These are phyloP conservation scores for Saraca asoca DNA, from an alignment of 331 rosid genomes.

Conservation along the genomic window DNA sequence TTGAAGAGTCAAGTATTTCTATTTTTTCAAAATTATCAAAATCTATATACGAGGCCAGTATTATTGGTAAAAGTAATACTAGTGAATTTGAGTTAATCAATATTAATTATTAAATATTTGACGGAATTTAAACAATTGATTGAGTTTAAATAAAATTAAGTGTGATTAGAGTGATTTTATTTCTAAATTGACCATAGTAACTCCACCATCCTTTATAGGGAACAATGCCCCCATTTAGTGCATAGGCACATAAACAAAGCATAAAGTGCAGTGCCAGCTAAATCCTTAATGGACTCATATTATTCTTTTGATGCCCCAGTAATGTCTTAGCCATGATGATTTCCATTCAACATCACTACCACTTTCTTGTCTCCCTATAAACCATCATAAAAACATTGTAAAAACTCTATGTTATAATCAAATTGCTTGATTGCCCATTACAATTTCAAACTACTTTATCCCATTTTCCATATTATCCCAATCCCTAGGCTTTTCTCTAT, in stretches of 20 bases:
- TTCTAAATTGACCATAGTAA: constrained; percentile 22
- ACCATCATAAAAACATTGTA: constrained; percentile 43
- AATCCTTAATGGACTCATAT: constrained; percentile 34
- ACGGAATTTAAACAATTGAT: too few relatives aligned
- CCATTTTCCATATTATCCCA: constrained; percentile 16
- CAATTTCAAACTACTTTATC: constrained; percentile 24
- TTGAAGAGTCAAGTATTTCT: too few relatives aligned
- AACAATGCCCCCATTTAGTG: constrained; percentile 18
- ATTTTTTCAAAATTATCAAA: too few relatives aligned
- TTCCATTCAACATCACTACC: constrained; percentile 29
- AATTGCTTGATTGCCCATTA: constrained; percentile 28
- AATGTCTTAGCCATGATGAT: constrained; percentile 36
- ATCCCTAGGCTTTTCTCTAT: too few relatives aligned
- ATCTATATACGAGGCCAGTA: too few relatives aligned
- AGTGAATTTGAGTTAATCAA: too few relatives aligned
- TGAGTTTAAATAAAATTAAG: too few relatives aligned
- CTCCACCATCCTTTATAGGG: not conserved
- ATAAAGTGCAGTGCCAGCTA: constrained; percentile 43
- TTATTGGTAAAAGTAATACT: too few relatives aligned
- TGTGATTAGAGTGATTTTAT: not conserved
- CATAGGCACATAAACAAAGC: constrained; percentile 38
- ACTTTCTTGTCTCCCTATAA: constrained; percentile 37
- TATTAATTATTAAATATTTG: too few relatives aligned
- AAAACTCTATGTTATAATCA: not conserved
- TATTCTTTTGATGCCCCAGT: constrained; percentile 38